Conservation (phyloP, 2,329 filamentous ascomycete genomes). For the Colletotrichum lini region DNA sequence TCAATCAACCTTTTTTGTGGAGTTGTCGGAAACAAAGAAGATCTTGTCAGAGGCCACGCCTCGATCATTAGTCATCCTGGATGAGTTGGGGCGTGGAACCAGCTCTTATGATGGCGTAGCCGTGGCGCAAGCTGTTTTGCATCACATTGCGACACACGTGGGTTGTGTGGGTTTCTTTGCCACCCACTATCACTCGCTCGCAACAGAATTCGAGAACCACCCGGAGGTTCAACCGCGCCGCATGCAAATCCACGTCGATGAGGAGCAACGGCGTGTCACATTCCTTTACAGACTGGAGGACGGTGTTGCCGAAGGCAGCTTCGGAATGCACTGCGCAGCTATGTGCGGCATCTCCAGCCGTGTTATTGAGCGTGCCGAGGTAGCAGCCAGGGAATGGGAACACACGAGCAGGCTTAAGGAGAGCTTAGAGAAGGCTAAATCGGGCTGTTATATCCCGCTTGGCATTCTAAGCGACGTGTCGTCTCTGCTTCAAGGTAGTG, state of each 20-base stretch:
- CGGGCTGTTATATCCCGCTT: slow-evolving; percentile 85
- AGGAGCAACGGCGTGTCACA: slow-evolving; percentile 86
- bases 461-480: slow-evolving; percentile 91
- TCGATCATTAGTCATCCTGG: slow-evolving; percentile 94
- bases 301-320: slow-evolving; percentile 95
- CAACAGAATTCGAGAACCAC: slow-evolving; percentile 89
- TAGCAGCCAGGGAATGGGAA: slow-evolving; percentile 93
- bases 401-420: slow-evolving; percentile 93
- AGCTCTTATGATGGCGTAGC: slow-evolving; percentile 97
- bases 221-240: slow-evolving; percentile 88
- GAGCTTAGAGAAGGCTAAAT: slow-evolving; percentile 84
- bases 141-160: slow-evolving; percentile 93
- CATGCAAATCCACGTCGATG: slow-evolving; percentile 96
- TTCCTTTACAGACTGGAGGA: slow-evolving; percentile 96
- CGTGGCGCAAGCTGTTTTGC: slow-evolving; percentile 96
- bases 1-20: slow-evolving; percentile 98
- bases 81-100: slow-evolving; percentile 95
- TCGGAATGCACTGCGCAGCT: slow-evolving; percentile 98
- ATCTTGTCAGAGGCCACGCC: slow-evolving; percentile 95
- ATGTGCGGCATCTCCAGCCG: slow-evolving; percentile 94
- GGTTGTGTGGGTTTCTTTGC: slow-evolving; percentile 97
- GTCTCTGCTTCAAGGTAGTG: slow-evolving; percentile 76
- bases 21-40: slow-evolving; percentile 97
- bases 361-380: slow-evolving; percentile 89
- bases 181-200: slow-evolving; percentile 96